Percentiles rank a stretch among this genome's conserved stretches.
Conservation (phyloP, 345 rosid genomes). For the Populus tremula region DNA sequence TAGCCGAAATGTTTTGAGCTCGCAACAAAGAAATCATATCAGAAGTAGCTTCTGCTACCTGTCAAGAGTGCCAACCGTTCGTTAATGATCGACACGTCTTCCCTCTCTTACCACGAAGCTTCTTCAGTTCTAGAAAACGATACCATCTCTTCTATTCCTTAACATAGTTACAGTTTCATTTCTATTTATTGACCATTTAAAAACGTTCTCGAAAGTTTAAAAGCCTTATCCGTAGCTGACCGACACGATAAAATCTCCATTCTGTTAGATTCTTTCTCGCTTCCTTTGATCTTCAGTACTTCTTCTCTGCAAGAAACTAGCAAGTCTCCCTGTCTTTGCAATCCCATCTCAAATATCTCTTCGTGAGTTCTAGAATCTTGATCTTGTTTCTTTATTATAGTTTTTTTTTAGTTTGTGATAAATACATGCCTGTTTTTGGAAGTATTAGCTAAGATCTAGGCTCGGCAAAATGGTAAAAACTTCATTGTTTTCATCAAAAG, state of each 20-base stretch:
- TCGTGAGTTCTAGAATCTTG: background rate
- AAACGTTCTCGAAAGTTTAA: background rate
- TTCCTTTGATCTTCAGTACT: background rate
- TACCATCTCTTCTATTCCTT: background rate
- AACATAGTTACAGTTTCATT: background rate
- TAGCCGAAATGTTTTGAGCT: too few species aligned
- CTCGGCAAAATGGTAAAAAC: background rate
- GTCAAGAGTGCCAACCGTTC: too few species aligned
- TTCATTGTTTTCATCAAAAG: conserved; percentile 5
- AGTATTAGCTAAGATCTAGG: conserved; percentile 6
- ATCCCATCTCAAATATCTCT: background rate
- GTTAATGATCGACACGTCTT: background rate
- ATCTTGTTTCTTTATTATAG: background rate
- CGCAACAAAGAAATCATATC: too few species aligned
- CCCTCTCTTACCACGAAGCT: background rate
- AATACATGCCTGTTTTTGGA: background rate
- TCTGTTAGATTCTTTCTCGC: background rate
- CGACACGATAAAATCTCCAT: background rate
- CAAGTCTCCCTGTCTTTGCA: background rate
- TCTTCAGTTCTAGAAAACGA: background rate
- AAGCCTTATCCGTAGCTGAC: background rate
- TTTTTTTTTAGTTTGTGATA: background rate
- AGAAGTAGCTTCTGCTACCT: too few species aligned
- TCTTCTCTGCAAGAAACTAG: background rate
- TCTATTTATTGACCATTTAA: background rate